phyloP scores from a whole-genome alignment of 2,329 filamentous ascomycete species.

The Aspergillus awamori region DNA sequence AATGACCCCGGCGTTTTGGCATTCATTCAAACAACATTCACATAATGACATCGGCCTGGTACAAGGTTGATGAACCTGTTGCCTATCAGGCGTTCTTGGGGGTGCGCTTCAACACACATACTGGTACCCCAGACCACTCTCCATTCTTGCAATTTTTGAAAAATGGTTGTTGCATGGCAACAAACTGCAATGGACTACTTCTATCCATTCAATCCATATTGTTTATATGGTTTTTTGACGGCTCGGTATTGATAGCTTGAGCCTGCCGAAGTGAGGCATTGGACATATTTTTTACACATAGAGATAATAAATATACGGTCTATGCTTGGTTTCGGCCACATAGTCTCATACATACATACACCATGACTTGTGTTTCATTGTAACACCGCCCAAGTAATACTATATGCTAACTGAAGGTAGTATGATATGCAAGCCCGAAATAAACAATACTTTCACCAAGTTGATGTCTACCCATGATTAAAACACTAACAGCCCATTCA shows the following conservation, averaged over 20 bases:
- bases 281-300: neutral
- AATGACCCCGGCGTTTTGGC: slow-evolving; percentile 17
- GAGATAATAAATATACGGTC: neutral
- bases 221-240: slow-evolving; percentile 20
- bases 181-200: slow-evolving; percentile 5
- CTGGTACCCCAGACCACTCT: neutral
- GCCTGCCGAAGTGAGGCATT: slow-evolving; percentile 2
- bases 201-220: slow-evolving; percentile 6
- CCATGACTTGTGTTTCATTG: neutral
- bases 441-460: neutral
- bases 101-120: neutral
- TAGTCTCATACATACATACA: neutral
- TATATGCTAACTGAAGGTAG: too few relatives aligned
- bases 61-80: slow-evolving; percentile 4
- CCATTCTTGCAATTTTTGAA: slow-evolving; percentile 6
- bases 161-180: neutral
- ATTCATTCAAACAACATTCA: slow-evolving; percentile 8
- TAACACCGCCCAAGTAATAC: neutral
- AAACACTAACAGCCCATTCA: neutral
- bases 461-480: too few relatives aligned
- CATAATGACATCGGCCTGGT: slow-evolving; percentile 3
- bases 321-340: slow-evolving; percentile 1
- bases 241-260: slow-evolving; percentile 10
- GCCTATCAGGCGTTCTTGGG: neutral
- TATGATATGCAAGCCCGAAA: too few relatives aligned